Evolutionary conservation across 805 yeast species (phyloP).

Genomic region (Saccharomycopsis babjevae): DNA sequence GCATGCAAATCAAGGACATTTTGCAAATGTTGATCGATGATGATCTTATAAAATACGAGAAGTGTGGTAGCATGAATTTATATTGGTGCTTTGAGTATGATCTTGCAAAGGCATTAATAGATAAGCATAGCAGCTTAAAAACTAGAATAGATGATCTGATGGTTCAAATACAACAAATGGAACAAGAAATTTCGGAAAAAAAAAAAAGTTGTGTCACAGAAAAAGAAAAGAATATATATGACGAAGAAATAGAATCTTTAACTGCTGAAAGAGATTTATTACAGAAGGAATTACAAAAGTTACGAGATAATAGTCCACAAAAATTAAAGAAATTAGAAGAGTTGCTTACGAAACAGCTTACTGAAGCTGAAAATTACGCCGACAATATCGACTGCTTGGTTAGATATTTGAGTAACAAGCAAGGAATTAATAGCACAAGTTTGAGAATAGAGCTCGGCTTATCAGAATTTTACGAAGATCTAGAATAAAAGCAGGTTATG

Average conservation of each 20-base stretch:
- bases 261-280: conserved; percentile 6
- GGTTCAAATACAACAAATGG: background rate
- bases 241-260: background rate
- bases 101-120: conserved; percentile 10
- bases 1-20: conserved; percentile 45
- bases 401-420: conserved; percentile 27
- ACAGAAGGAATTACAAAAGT: conserved; percentile 15
- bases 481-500: conserved; percentile 6
- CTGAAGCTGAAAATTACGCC: conserved; percentile 21
- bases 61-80: conserved; percentile 44
- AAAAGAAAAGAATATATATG: background rate
- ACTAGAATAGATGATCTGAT: background rate
- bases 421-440: conserved; percentile 23
- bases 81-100: conserved; percentile 41
- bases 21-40: conserved; percentile 40
- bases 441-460: conserved; percentile 32
- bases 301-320: background rate
- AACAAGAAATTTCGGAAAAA: background rate
- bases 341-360: conserved; percentile 19
- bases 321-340: background rate
- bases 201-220: background rate
- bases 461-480: conserved; percentile 33
- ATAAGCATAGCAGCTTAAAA: conserved; percentile 2
- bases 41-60: conserved; percentile 37
- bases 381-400: conserved; percentile 36